These are phyloP conservation scores for Symbiodinium natans DNA, from an alignment of 73 alveolate genomes.

Conservation along the genomic window DNA sequence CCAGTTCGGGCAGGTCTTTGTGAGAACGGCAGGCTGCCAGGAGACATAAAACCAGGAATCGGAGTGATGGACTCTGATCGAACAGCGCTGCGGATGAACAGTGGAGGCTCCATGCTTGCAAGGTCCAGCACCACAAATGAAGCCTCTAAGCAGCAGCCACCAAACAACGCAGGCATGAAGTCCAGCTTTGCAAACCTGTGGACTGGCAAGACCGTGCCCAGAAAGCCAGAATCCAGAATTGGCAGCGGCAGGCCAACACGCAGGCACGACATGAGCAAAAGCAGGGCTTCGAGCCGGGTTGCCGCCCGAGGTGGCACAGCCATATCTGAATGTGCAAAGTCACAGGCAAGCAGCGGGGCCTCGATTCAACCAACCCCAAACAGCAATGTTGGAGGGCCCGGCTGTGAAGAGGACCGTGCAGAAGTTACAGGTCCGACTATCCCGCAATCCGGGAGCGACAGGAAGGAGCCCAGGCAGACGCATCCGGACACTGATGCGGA, in stretches of 20 bases:
- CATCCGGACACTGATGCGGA: background rate
- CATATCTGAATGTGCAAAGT: background rate
- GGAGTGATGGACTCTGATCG: background rate
- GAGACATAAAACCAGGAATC: background rate
- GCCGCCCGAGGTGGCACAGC: background rate
- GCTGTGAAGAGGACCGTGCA: background rate
- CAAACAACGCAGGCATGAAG: background rate
- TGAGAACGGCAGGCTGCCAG: background rate
- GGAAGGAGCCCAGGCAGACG: background rate
- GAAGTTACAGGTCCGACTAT: background rate
- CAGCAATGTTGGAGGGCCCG: background rate
- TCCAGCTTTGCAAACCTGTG: background rate
- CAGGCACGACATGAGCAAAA: background rate
- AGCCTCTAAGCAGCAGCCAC: background rate
- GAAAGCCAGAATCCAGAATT: background rate
- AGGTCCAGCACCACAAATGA: background rate
- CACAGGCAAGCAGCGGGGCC: background rate
- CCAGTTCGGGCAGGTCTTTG: background rate
- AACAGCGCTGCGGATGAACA: background rate
- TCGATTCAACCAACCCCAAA: conserved; percentile 24
- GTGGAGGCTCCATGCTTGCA: background rate
- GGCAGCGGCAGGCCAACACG: background rate
- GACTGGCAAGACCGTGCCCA: background rate
- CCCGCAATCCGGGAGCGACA: background rate
- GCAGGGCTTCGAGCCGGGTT: background rate